These are phyloP conservation scores for Diaporthe citri DNA, from an alignment of 2,329 filamentous ascomycete genomes.

Conservation along the genomic window DNA sequence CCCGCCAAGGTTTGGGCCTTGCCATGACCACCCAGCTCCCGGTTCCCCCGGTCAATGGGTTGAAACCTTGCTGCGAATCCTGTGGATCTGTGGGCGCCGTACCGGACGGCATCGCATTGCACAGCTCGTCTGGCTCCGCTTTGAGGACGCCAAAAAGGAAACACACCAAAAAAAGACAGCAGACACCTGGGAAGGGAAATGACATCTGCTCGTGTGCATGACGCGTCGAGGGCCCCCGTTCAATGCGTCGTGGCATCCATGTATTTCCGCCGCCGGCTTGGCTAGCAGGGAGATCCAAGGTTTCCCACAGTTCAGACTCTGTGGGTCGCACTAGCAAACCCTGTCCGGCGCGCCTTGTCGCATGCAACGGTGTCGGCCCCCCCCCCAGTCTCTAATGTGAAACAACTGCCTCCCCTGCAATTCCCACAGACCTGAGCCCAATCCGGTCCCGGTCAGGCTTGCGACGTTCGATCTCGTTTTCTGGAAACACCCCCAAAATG, in stretches of 20 bases:
- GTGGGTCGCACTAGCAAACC: slow-evolving; percentile 46
- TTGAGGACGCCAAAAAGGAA: slow-evolving; percentile 11
- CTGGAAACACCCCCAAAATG: slow-evolving; percentile 50
- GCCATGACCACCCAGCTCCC: slow-evolving; percentile 22
- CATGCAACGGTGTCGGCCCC: slow-evolving; percentile 55
- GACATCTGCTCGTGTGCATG: slow-evolving; percentile 38
- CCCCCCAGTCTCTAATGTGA: slow-evolving; percentile 58
- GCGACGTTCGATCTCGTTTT: slow-evolving; percentile 57
- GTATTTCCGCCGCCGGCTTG: slow-evolving; percentile 43
- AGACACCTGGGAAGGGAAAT: slow-evolving; percentile 28
- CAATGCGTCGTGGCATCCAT: slow-evolving; percentile 39
- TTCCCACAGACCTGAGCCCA: slow-evolving; percentile 54
- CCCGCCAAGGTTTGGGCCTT: slow-evolving; percentile 27
- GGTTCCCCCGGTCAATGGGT: slow-evolving; percentile 29
- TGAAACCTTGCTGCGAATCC: slow-evolving; percentile 29
- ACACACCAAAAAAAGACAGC: slow-evolving; percentile 29
- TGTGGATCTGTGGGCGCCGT: slow-evolving; percentile 25
- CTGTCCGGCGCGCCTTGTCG: slow-evolving; percentile 49
- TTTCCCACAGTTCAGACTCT: slow-evolving; percentile 36
- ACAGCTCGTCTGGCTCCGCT: slow-evolving; percentile 26
- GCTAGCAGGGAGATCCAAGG: slow-evolving; percentile 38
- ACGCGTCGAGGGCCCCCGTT: slow-evolving; percentile 38
- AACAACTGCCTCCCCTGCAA: slow-evolving; percentile 64
- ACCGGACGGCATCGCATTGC: slow-evolving; percentile 11
- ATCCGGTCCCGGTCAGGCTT: slow-evolving; percentile 59